phyloP scores from a whole-genome alignment of 768 basidiomycete genomes.

The Podaxis sp. region DNA sequence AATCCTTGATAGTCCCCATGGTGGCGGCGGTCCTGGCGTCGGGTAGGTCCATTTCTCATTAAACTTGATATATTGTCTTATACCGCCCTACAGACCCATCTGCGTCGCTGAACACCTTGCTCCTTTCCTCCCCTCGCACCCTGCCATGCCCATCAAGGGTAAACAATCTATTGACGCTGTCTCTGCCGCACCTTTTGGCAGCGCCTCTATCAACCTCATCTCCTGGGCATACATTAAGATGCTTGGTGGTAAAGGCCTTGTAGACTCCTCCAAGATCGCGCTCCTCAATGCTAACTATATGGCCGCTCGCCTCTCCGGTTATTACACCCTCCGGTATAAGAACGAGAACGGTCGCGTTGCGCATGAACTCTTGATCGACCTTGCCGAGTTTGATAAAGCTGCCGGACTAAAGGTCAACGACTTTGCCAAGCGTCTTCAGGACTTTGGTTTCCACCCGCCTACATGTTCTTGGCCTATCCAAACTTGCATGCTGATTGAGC shows the following conservation, averaged over 20 bases:
- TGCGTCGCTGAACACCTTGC: slow-evolving; percentile 92
- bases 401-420: slow-evolving; percentile 93
- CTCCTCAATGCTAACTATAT: slow-evolving; percentile 98
- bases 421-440: slow-evolving; percentile 87
- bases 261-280: slow-evolving; percentile 82
- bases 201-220: slow-evolving; percentile 92
- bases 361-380: slow-evolving; percentile 93
- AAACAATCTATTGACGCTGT: slow-evolving; percentile 82
- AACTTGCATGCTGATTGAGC: slow-evolving; percentile 97
- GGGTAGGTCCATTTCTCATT: slow-evolving; percentile 49
- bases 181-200: slow-evolving; percentile 90
- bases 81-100: slow-evolving; percentile 60
- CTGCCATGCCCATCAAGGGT: slow-evolving; percentile 65
- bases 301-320: slow-evolving; percentile 78
- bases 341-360: slow-evolving; percentile 92
- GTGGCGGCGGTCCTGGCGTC: slow-evolving; percentile 95
- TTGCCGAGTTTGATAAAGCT: slow-evolving; percentile 90
- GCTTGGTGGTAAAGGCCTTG: slow-evolving; percentile 93
- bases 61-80: slow-evolving; percentile 12
- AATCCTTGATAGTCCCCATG: slow-evolving; percentile 70
- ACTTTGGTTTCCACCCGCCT: slow-evolving; percentile 94
- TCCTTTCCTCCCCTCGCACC: slow-evolving; percentile 92
- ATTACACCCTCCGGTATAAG: slow-evolving; percentile 87
- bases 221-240: slow-evolving; percentile 99
- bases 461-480: slow-evolving; percentile 98